Evolutionary conservation across 2,329 filamentous ascomycete genomes (phyloP).

Genomic region (Chaetomium globosum): DNA sequence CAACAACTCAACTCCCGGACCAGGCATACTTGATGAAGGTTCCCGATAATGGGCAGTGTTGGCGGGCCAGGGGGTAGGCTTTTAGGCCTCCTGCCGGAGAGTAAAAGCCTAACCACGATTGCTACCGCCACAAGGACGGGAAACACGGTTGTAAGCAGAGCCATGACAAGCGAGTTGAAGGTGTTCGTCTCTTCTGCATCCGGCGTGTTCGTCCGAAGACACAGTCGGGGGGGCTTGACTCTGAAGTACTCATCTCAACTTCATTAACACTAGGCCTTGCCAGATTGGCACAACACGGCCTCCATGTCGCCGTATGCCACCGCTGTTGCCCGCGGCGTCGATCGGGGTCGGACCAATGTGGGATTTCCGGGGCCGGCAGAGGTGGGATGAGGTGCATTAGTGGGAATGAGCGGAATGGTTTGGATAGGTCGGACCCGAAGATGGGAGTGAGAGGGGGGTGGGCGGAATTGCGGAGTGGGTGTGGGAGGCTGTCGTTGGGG

Average conservation of each 20-base stretch:
- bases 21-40: conserved; percentile 36
- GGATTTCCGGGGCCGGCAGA: conserved; percentile 22
- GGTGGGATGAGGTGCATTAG: conserved; percentile 14
- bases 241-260: conserved; percentile 22
- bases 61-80: conserved; percentile 38
- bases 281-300: not conserved
- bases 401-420: conserved; percentile 35
- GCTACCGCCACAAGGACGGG: conserved; percentile 31
- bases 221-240: conserved; percentile 12
- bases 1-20: not conserved
- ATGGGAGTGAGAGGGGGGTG: not conserved
- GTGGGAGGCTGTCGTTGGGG: conserved; percentile 15
- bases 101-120: conserved; percentile 32
- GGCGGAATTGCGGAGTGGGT: conserved; percentile 28
- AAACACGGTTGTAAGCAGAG: conserved; percentile 29
- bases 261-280: not conserved
- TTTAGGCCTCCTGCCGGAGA: conserved; percentile 34
- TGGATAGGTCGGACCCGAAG: conserved; percentile 28
- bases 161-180: conserved; percentile 24
- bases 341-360: conserved; percentile 27
- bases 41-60: conserved; percentile 38
- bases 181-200: not conserved
- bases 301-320: not conserved
- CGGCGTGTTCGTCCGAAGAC: conserved; percentile 7
- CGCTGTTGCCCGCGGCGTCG: conserved; percentile 1